phyloP scores from a whole-genome alignment of 2,329 filamentous ascomycete species.

The Diaporthe destruens region DNA sequence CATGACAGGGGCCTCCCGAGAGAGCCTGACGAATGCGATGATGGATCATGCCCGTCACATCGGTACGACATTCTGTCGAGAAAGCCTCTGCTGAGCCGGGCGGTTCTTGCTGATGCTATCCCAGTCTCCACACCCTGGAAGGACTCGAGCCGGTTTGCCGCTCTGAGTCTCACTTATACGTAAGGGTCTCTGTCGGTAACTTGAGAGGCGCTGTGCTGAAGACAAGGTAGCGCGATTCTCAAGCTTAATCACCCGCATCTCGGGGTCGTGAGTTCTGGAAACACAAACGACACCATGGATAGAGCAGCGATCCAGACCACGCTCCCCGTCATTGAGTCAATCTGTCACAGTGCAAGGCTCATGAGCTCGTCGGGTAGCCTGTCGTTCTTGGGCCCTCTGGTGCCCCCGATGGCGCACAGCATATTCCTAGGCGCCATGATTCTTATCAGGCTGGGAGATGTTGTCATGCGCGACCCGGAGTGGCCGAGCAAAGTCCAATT shows the following conservation, averaged over 20 bases:
- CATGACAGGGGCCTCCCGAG: slow-evolving; percentile 1
- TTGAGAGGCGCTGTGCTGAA: slow-evolving; percentile 40
- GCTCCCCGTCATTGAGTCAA: slow-evolving; percentile 44
- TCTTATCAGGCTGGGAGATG: slow-evolving; percentile 46
- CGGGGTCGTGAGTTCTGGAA: slow-evolving; percentile 36
- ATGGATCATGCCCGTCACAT: slow-evolving; percentile 27
- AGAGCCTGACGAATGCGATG: slow-evolving; percentile 16
- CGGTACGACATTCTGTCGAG: slow-evolving; percentile 24
- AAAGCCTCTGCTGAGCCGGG: slow-evolving; percentile 29
- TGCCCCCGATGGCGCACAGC: slow-evolving; percentile 46
- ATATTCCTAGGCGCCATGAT: slow-evolving; percentile 46
- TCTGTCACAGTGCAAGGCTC: slow-evolving; percentile 44
- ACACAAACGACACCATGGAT: slow-evolving; percentile 36
- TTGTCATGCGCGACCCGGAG: slow-evolving; percentile 43
- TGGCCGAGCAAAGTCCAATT: slow-evolving; percentile 46
- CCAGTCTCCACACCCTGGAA: slow-evolving; percentile 44
- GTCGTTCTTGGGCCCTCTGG: slow-evolving; percentile 41
- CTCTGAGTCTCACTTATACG: slow-evolving; percentile 48
- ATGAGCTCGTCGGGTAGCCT: slow-evolving; percentile 40
- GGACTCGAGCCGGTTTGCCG: slow-evolving; percentile 45
- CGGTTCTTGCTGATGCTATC: neutral
- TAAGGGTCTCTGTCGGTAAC: slow-evolving; percentile 41
- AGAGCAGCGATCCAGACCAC: slow-evolving; percentile 43
- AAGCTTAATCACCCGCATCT: slow-evolving; percentile 48
- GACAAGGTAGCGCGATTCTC: slow-evolving; percentile 46